Percentiles rank a stretch among this genome's conserved stretches.
Conservation (phyloP, 2,329 filamentous ascomycete species). For the Pezizomycotina sp. region DNA sequence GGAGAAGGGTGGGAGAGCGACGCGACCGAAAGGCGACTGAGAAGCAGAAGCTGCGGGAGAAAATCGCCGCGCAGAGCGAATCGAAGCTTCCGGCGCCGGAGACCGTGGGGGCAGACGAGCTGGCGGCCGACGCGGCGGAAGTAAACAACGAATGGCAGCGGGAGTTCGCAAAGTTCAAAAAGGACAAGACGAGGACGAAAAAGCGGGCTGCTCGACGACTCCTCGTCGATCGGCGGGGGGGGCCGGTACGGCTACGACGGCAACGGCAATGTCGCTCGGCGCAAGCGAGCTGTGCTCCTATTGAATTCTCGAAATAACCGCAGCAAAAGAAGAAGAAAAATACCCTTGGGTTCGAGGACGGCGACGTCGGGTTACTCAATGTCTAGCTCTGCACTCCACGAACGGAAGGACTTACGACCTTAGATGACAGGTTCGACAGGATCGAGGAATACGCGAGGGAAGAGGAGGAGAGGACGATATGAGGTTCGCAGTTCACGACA, state of each 20-base stretch:
- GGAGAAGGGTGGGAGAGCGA: slow-evolving; percentile 98
- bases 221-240: slow-evolving; percentile 22
- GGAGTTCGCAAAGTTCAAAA: slow-evolving; percentile 90
- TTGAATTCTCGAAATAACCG: slow-evolving; percentile 16
- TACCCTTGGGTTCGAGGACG: slow-evolving; percentile 45
- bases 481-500: slow-evolving; percentile 19
- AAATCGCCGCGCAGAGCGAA: slow-evolving; percentile 26
- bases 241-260: too few relatives aligned
- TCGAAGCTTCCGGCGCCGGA: slow-evolving; percentile 30
- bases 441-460: slow-evolving; percentile 55
- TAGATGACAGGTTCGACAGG: slow-evolving; percentile 81
- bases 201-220: slow-evolving; percentile 9
- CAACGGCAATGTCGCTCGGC: slow-evolving; percentile 33
- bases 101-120: slow-evolving; percentile 32
- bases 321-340: slow-evolving; percentile 71
- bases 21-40: slow-evolving; percentile 53
- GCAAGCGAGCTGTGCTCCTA: slow-evolving; percentile 39
- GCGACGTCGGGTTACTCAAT: slow-evolving; percentile 78
- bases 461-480: slow-evolving; percentile 37
- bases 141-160: slow-evolving; percentile 71
- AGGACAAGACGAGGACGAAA: slow-evolving; percentile 42
- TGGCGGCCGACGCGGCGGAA: slow-evolving; percentile 37
- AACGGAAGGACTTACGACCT: slow-evolving; percentile 67
- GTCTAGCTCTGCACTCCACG: slow-evolving; percentile 74
- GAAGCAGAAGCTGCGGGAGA: slow-evolving; percentile 34